Base-by-base conservation (phyloP, 345 rosid species). In the Pugionium cornutum region DNA sequence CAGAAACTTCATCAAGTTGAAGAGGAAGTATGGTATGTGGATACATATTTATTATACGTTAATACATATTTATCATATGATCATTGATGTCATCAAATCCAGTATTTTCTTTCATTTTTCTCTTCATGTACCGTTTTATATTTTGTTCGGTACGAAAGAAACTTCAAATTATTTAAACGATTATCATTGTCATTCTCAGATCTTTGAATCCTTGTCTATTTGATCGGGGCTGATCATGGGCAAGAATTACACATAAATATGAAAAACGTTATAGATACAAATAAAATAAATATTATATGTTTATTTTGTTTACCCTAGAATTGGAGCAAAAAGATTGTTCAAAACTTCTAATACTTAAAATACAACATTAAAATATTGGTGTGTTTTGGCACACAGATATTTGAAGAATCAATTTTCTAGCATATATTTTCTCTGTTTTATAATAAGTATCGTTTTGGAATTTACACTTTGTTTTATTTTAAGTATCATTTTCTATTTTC, bases 11-110 rank as follows among this genome's bases (percentile, higher is more conserved):
- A 11, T 43, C n/a, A 11, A 49, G 51, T 34, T 35, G 25, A 58
- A 44, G 71, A 57, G 7, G 53, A 49, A 72, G 55, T 28, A 41
- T 27, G 47, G 27, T 26, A 49, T 56, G 27, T 58, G 46, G 40
- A 53, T 65, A 42, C 48, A 64, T 2, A 64, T 32, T 72, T 40
- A 55, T 71, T 56, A 56, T 33, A 71, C 6, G n/a, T 32, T 35
- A 69, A 54, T 62, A 10, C 28, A 29, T 62, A 53, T n/a, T 28
- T 18, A 52, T 62, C 54, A 62, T 60, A 69, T 39, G 51, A 71
- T 48, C 31, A 54, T 63, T 27, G 26, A 70, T 47, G 44, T 47
- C 43, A 35, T 32, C 62, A 62, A 44, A 56, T 63, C 47, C 51
- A 26, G 28, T 70, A 44, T 36, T 57, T 37, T 7, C 2, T 47